Conservation (phyloP, 805 yeast species). For the Pichia scutulata region DNA sequence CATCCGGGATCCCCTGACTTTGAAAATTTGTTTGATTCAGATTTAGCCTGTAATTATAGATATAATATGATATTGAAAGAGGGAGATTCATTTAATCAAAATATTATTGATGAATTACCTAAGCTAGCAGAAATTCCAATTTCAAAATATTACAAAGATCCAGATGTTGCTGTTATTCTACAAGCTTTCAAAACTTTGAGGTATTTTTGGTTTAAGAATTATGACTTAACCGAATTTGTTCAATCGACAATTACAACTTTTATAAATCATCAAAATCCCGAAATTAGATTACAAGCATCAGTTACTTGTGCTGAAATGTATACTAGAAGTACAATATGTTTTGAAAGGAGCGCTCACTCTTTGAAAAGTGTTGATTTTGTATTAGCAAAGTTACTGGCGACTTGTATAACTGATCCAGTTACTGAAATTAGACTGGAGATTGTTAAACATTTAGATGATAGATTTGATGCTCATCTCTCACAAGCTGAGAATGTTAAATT, state of each 20-base stretch:
- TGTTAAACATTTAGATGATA: constrained; percentile 59
- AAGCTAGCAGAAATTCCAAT: constrained; percentile 16
- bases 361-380: constrained; percentile 80
- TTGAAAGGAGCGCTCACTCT: constrained; percentile 74
- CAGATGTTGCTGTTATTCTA: constrained; percentile 42
- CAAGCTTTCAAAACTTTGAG: constrained; percentile 76
- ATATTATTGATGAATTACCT: constrained; percentile 16
- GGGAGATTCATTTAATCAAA: constrained; percentile 34
- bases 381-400: constrained; percentile 66
- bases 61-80: constrained; percentile 65
- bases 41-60: constrained; percentile 71
- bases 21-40: constrained; percentile 46
- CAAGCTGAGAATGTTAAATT: constrained; percentile 87
- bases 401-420: constrained; percentile 82
- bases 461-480: constrained; percentile 85
- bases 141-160: constrained; percentile 21
- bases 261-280: constrained; percentile 70
- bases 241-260: constrained; percentile 77
- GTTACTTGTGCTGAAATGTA: constrained; percentile 74
- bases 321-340: constrained; percentile 72
- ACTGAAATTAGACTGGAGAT: constrained; percentile 82
- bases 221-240: constrained; percentile 80
- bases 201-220: constrained; percentile 64
- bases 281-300: constrained; percentile 79
- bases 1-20: constrained; percentile 84